Evolutionary conservation across 78 protist species (phyloP), one percentile per base, ranked within the genome.

Genomic region (Dictyostelium discoideum): DNA sequence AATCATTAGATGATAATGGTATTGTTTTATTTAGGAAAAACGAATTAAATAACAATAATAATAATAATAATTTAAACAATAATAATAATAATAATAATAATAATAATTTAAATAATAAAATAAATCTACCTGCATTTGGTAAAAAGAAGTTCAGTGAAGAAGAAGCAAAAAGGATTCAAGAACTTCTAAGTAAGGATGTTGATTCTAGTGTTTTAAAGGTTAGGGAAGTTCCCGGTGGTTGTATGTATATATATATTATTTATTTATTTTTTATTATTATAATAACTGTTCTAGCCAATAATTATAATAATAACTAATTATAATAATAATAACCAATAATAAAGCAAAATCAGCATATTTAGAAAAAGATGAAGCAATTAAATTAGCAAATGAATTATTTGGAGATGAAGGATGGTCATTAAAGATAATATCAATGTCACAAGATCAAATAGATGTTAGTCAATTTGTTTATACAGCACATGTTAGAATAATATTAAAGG

Each of bases 401-500:
- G 87, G 87, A 16, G 87, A 32, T 0, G 44, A 26, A 29, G 76
- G 76, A 37, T 83, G 87, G 87, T 83, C 87, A 32, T 60, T 50
- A 9, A 24, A 32, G 9, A 20, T 83, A 5, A 5, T 83, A 22
- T 16, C 32, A 8, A 29, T 83, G 46, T 16, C 32, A 5, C 42
- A 57, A 48, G 87, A 83, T 26, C 48, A 13, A 81, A 22, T 10
- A 5, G 84, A 37, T 11, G 2, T 2, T 13, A 5, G 44, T 26
- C 16, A 22, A 22, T 29, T 13, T 20, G 2, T 32, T 16, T 86
- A 65, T 57, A 79, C 92, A 20, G 84, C 92, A 18, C 20, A 13
- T 5, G 92, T 24, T 39, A 57, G 80, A 65, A 29, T 86, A 2
- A 65, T 22, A 37, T 42, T 86, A 37, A n/a, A 86, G 22, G 92